Evolutionary conservation across 345 rosid species (phyloP).

Genomic region (Eucalyptus cloeziana): DNA sequence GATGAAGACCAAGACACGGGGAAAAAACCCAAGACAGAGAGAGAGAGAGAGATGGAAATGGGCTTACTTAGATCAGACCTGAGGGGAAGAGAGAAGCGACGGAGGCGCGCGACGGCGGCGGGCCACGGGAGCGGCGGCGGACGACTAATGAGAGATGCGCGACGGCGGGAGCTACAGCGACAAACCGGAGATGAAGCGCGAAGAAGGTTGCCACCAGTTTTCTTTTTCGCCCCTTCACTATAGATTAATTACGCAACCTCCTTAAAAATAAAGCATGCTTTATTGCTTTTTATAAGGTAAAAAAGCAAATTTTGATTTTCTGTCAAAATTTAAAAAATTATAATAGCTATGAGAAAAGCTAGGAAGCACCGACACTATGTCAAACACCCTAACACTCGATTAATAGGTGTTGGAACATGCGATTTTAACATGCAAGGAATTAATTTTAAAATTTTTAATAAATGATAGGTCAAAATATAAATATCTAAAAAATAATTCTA

Average conservation of each 20-base stretch:
- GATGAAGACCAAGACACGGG: no score
- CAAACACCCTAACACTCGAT: no score
- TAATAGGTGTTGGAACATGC: rapidly evolving
- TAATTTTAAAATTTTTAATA: no score
- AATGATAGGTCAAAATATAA: rapidly evolving
- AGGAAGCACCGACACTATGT: no score
- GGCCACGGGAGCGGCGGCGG: no score
- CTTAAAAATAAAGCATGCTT: not conserved
- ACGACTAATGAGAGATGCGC: not conserved
- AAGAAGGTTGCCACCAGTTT: not conserved
- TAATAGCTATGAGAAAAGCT: not conserved
- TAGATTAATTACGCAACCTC: not conserved
- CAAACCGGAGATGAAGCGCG: not conserved
- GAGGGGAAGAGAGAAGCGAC: not conserved
- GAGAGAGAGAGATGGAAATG: no score
- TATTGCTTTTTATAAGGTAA: not conserved
- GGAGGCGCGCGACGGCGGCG: not conserved
- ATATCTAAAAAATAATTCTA: no score
- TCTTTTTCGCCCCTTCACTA: not conserved
- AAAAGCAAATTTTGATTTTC: not conserved
- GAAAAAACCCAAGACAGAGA: no score
- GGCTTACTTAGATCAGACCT: no score
- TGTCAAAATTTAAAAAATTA: not conserved
- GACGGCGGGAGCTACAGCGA: not conserved
- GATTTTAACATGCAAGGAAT: no score